Percentiles rank a stretch among this genome's conserved stretches.
Conservation (phyloP, 768 basidiomycete genomes). For the Rhodosporidiobolus odoratus region DNA sequence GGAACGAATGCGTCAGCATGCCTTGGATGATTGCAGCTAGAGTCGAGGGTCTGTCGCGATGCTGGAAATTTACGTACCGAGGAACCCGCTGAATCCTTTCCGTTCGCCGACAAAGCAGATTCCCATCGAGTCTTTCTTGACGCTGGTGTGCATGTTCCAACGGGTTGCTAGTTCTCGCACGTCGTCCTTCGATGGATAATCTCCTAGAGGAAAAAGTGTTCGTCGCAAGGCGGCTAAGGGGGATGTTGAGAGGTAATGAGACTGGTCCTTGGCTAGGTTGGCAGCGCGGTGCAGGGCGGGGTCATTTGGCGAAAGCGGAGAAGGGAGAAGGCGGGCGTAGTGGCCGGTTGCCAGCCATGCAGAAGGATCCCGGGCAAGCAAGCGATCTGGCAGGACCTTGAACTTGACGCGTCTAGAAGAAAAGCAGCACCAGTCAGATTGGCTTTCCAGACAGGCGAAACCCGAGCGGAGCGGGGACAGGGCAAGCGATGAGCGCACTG, state of each 20-base stretch:
- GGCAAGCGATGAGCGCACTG: slow-evolving; percentile 51
- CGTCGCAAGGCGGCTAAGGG: slow-evolving; percentile 25
- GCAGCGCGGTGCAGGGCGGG: slow-evolving; percentile 50
- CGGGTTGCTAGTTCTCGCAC: slow-evolving; percentile 67
- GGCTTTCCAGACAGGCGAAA: neutral
- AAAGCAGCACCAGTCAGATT: neutral
- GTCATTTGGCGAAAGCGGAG: slow-evolving; percentile 34
- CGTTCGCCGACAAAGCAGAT: slow-evolving; percentile 89
- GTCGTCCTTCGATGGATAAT: slow-evolving; percentile 57
- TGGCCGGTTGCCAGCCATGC: slow-evolving; percentile 83
- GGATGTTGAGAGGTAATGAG: slow-evolving; percentile 68
- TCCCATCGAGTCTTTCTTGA: slow-evolving; percentile 81
- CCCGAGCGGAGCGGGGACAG: no score
- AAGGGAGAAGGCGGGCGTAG: slow-evolving; percentile 69
- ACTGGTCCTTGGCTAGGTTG: slow-evolving; percentile 77
- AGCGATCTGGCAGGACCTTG: slow-evolving; percentile 65
- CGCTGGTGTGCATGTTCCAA: slow-evolving; percentile 64
- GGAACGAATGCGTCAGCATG: no score
- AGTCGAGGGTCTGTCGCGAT: no score
- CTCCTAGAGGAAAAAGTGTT: slow-evolving; percentile 71
- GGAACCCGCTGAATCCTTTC: slow-evolving; percentile 63
- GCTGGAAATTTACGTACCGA: no score
- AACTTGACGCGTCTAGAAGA: slow-evolving; percentile 77
- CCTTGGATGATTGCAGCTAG: neutral
- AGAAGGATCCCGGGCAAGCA: slow-evolving; percentile 47